Base-by-base conservation (phyloP, 2,329 filamentous ascomycete species). In the Trichoderma sp. region DNA sequence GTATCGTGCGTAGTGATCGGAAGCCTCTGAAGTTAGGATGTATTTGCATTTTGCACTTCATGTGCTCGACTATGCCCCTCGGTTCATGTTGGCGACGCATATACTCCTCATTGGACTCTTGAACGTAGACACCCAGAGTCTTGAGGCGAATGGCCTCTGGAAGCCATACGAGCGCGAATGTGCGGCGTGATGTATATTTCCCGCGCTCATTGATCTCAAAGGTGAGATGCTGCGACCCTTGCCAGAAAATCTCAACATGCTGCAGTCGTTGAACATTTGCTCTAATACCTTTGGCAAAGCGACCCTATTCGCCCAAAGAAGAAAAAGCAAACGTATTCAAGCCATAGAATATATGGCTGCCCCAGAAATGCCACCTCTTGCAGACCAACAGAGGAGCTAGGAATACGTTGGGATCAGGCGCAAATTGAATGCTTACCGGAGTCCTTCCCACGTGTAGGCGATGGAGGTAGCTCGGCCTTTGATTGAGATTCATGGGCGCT, bases 311-410 rank as follows among this genome's bases (percentile, higher is more conserved):
- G 60, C 86, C 86, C 0, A 88, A 76, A n/a, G 83, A 85, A n/a
- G 84, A 86, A 74, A 88, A 87, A 0, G 82, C 83, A 72, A 87
- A 87, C 0, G 78, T 84, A 74, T 88, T 88, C 1, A 78, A 72
- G 8, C 84, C 84, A 70, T 87, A 87, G 73, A 87, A 87, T 3
- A 83, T 73, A 71, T 84, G 82, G 2, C 78, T 74, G 0, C 82
- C 84, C 1, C 84, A 74, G 32, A 81, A 83, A 63, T 80, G 75
- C 81, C 83, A 85, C 1, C 77, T 74, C 70, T 79, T 83, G 66
- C 77, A 83, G 0, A 86, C 85, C 0, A 80, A 39, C 0, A 88
- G 78, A 0, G 81, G 76, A 0, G 76, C 76, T 0, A 87, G 79
- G 0, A 84, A 73, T 0, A 76, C 73, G 3, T 81, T 78, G 0